Evolutionary conservation across 1,139 yeast genomes (phyloP), one percentile per base, ranked within the genome.

Genomic region (Protomyces pachydermus): DNA sequence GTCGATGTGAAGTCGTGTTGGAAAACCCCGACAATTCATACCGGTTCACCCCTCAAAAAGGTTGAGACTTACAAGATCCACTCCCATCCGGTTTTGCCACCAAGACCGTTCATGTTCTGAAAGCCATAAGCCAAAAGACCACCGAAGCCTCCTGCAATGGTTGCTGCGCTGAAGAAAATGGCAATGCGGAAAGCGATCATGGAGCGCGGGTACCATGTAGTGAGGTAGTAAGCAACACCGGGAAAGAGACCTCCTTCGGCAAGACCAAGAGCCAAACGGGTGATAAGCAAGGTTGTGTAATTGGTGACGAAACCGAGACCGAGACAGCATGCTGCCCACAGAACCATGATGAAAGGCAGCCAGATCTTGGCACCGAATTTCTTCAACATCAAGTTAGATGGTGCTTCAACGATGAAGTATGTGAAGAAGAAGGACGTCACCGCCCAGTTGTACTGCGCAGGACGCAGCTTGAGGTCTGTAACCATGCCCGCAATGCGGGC

Each of bases 111-210:
- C 51, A 65, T 55, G 8, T 61, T 56, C 50, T 55, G 54, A 23
- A 65, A 23, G 14, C 58, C 67, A 32, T 50, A 64, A 34, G 88
- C 88, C 66, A 88, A 81, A 61, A 89, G 82, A 65, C 95, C 95
- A 65, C 90, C 87, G 74, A 88, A 87, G 3, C 91, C 95, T 72
- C 93, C 91, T 32, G 91, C 87, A 66, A 87, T 78, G 70, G 86
- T 81, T 14, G 89, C 84, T 57, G 89, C 86, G 54, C 87, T 66
- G 75, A 86, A 86, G 74, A 87, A 87, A 60, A 84, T 81, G 12
- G 86, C 81, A 42, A 84, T 85, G 64, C 93, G 77, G 71, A 84
- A 81, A 73, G 85, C 91, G 16, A 88, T 82, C 74, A 87, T 91
- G 16, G 74, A 76, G 65, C 85, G 79, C 42, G 85, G 78, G 74